Evolutionary conservation across 192 early-diverging fungal genomes (phyloP).

Genomic region (Coemansia sp.): DNA sequence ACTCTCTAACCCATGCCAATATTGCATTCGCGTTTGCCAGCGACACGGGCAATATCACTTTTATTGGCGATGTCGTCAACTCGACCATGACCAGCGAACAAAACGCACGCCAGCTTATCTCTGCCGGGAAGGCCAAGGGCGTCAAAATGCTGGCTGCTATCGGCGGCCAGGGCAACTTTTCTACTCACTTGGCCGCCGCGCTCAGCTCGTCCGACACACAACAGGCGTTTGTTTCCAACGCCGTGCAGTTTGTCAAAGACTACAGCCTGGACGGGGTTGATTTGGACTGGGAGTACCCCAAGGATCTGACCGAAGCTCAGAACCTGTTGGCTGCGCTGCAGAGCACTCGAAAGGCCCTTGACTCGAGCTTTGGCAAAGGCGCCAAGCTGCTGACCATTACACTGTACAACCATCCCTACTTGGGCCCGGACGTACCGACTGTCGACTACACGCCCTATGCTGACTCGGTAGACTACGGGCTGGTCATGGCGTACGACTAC

Average conservation of each 20-base stretch:
- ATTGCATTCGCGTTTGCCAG: constrained; percentile 59
- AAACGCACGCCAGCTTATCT: constrained; percentile 30
- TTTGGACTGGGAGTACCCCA: constrained; percentile 75
- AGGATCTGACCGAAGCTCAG: constrained; percentile 52
- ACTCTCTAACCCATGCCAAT: constrained; percentile 59
- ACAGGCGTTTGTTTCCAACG: constrained; percentile 54
- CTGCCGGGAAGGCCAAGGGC: constrained; percentile 29
- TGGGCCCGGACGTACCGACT: constrained; percentile 54
- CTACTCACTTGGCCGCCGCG: constrained; percentile 55
- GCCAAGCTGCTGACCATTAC: constrained; percentile 65
- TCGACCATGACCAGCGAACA: constrained; percentile 49
- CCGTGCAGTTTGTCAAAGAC: constrained; percentile 50
- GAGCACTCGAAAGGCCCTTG: constrained; percentile 55
- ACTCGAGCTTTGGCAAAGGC: constrained; percentile 47
- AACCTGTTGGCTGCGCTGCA: constrained; percentile 60
- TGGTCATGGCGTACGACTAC: constrained; percentile 71
- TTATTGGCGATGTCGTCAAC: constrained; percentile 47
- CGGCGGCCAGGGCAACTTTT: constrained; percentile 70
- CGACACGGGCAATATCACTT: constrained; percentile 33
- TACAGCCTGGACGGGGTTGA: constrained; percentile 72
- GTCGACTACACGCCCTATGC: constrained; percentile 58
- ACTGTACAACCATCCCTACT: constrained; percentile 60
- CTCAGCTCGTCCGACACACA: constrained; percentile 55
- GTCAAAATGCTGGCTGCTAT: constrained; percentile 65
- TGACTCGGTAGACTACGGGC: constrained; percentile 61